Base-by-base conservation (phyloP, 2,329 filamentous ascomycete genomes). In the Emericellopsis cladophorae region DNA sequence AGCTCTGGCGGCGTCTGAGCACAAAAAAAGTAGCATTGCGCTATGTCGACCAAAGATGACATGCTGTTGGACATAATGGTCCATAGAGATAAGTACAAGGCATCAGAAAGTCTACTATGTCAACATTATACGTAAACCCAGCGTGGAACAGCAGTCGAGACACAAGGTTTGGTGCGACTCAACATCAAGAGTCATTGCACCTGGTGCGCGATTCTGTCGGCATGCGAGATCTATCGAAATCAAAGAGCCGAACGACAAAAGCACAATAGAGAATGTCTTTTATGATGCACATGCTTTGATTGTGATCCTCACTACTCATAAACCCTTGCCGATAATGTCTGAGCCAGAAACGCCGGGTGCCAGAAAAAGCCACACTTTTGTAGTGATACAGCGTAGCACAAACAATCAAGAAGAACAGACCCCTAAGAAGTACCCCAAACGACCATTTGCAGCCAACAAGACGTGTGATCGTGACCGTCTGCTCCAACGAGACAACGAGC, bases 301-400 rank as follows among this genome's bases (percentile, higher is more conserved):
- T 18, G n/a, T 36, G 16, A 26, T 16, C 18, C 18, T 26, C 31
- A 35, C 39, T 40, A 34, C 18, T 33, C 11, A 18, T n/a, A 34
- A 33, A 33, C 39, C 39, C 22, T 40, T 22, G 31, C 31, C 18
- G 26, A 29, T 29, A 35, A 34, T 35, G 23, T 40, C 31, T 40
- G 39, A 34, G 40, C 37, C 40, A 33, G 18, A 33, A 43, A 43
- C 41, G 41, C 41, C 41, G 16, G 15, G 18, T 43, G 37, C 41
- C 35, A 43, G 15, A 32, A 18, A 36, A 36, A 36, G n/a, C 36
- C 36, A 38, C 36, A 33, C 31, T 42, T 31, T 29, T 29, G 26
- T 29, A n/a, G 40, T 43, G 38, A 33, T 40, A 43, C 41, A 43
- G 41, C 41, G 36, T n/a, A 36, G 37, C 31, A 22, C 37, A 24